phyloP scores from a whole-genome alignment of 2,329 filamentous ascomycete species.

The Penicillium sp. region DNA sequence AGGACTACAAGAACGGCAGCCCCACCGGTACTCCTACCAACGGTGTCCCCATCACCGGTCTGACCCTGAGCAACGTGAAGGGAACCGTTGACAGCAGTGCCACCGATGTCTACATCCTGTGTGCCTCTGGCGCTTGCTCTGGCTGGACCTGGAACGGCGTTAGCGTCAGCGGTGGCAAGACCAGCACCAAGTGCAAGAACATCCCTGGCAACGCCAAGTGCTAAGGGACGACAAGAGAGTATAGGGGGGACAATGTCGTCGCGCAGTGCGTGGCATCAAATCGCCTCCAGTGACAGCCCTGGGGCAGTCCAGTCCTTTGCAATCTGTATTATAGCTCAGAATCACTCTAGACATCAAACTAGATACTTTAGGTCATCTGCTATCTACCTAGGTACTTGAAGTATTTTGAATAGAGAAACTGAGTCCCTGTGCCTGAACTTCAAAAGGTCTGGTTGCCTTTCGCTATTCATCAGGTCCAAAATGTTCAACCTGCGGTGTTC shows the following conservation, averaged over 20 bases:
- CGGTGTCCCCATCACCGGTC: constrained; percentile 50
- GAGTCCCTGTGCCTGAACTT: no score
- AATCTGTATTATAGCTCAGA: neutral
- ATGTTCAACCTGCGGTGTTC: no score
- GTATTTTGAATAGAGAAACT: no score
- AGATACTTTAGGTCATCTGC: no score
- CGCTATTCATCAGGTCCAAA: no score
- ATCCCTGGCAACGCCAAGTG: constrained; percentile 37
- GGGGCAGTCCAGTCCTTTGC: neutral
- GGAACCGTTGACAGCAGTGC: constrained; percentile 45
- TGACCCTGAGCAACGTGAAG: constrained; percentile 40
- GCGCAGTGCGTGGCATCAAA: neutral
- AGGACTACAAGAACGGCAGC: constrained; percentile 62
- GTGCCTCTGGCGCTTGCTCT: constrained; percentile 58
- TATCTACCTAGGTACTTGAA: no score
- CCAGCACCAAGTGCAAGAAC: constrained; percentile 49
- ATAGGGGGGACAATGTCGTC: neutral
- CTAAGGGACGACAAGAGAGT: neutral
- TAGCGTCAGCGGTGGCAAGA: constrained; percentile 59
- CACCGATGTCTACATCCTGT: constrained; percentile 60
- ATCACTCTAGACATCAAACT: neutral
- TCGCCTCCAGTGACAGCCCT: neutral
- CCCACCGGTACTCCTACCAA: constrained; percentile 46
- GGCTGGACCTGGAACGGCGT: constrained; percentile 62
- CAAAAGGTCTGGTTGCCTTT: no score